Conservation (phyloP, 1,284 basidiomycete species). For the Microbotryum intermedium region DNA sequence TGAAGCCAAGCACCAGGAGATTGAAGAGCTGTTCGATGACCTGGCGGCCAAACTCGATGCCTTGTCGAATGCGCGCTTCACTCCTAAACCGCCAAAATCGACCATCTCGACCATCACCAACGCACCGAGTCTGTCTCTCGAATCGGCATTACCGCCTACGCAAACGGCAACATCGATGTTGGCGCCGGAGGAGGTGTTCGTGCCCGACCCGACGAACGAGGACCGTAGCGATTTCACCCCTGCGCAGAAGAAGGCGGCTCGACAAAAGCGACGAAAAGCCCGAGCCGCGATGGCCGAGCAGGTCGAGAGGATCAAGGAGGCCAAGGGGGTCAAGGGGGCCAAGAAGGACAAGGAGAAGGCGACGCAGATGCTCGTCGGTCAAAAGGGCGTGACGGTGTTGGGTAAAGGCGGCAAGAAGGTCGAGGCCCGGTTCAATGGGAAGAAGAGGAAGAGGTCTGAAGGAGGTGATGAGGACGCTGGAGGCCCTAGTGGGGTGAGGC, state of each 20-base stretch:
- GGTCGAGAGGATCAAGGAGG: slow-evolving; percentile 57
- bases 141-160: slow-evolving; percentile 80
- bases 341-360: slow-evolving; percentile 58
- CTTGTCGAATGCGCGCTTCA: slow-evolving; percentile 87
- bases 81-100: slow-evolving; percentile 88
- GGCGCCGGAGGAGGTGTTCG: slow-evolving; percentile 86
- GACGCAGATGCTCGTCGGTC: slow-evolving; percentile 29
- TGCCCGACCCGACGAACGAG: slow-evolving; percentile 45
- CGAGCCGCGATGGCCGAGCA: slow-evolving; percentile 52
- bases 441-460: slow-evolving; percentile 19
- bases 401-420: slow-evolving; percentile 29
- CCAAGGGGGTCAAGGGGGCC: slow-evolving; percentile 50
- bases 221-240: slow-evolving; percentile 73
- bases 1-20: slow-evolving; percentile 76
- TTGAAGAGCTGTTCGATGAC: slow-evolving; percentile 71
- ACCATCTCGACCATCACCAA: slow-evolving; percentile 80
- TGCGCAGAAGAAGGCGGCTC: slow-evolving; percentile 64
- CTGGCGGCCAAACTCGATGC: slow-evolving; percentile 88
- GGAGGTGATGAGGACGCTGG: slow-evolving; percentile 5
- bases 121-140: slow-evolving; percentile 71
- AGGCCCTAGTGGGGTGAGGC: slow-evolving; percentile 10
- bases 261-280: slow-evolving; percentile 63
- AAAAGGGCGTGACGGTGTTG: slow-evolving; percentile 33
- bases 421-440: slow-evolving; percentile 3
- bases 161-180: slow-evolving; percentile 69